Base-by-base conservation (phyloP, 225 moss, liverwort and hornwort genomes). In the Asterella californica region DNA sequence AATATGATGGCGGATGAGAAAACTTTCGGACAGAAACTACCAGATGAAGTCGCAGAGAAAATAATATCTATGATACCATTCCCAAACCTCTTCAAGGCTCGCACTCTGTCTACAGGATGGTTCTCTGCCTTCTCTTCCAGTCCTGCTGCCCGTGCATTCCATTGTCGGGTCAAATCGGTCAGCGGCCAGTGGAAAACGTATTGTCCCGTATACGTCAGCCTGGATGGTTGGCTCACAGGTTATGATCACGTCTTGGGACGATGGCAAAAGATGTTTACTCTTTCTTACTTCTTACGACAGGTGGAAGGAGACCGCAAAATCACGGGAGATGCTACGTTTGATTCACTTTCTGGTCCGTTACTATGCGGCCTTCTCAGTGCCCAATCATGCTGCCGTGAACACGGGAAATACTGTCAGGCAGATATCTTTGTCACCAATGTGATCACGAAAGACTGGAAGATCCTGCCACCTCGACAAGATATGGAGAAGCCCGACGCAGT, bases 51-150 rank as follows among this genome's bases (percentile, higher is more conserved):
- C 27, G 30, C 10, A 27, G 64, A n/a, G 27, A 64, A 64, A 64
- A 64, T 64, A 27, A 32, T 64, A 64, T 27, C 64, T n/a, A 64
- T 64, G 64, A 29, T 64, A 29, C 64, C 64, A 64, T 64, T 64
- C 30, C 64, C 64, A n/a, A 11, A 29, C 27, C 29, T 64, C 12
- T 32, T 64, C n/a, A 64, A 64, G 29, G 64, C 64, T 32, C 64
- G 64, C 27, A 29, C 27, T n/a, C 64, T 64, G 29, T 64, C 64
- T 27, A 64, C 12, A 29, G 2, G 25, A 27, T 64, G 64, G 64
- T 64, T n/a, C 27, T 64, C 64, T 29, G 64, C 25, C 25, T 64
- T 64, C 64, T 29, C 64, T 30, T 24, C 64, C 64, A 64, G 0
- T 64, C 64, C 29, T 64, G 64, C 11, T 30, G 11, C 29, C 30